Conservation (phyloP, 1,284 basidiomycete genomes). For the Marasmius tenuissimus region DNA sequence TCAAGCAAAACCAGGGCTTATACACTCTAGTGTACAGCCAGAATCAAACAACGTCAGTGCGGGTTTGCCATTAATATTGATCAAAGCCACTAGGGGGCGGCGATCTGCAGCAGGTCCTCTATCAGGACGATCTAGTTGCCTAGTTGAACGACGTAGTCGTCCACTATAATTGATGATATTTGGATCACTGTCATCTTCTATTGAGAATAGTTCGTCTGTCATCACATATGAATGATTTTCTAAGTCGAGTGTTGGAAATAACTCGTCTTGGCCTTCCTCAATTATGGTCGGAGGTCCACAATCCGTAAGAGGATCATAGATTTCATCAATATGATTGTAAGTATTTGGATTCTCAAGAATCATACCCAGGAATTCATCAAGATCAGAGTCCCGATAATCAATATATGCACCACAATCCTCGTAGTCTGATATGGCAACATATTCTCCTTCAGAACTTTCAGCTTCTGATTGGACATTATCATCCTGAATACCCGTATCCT, state of each 20-base stretch:
- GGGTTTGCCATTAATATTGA: not conserved
- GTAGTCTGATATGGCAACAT: not conserved
- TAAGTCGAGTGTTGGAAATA: not conserved
- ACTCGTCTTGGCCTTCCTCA: not conserved
- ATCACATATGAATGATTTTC: not conserved
- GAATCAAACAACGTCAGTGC: constrained; percentile 15
- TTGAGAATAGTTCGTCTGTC: not conserved
- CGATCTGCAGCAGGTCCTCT: not conserved
- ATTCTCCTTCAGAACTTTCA: not conserved
- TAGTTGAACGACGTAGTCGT: not conserved
- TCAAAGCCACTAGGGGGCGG: constrained; percentile 2
- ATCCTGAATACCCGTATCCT: constrained; percentile 1
- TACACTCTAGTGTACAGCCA: constrained; percentile 13
- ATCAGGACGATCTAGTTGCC: not conserved
- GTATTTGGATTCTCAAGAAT: not conserved
- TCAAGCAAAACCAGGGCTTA: constrained; percentile 9
- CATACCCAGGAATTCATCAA: not conserved
- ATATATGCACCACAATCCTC: not conserved
- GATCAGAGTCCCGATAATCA: not conserved
- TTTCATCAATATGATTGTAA: not conserved
- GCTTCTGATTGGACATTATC: not conserved
- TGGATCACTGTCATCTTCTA: not conserved
- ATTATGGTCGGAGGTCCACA: not conserved
- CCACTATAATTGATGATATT: not conserved
- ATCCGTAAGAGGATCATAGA: not conserved